Evolutionary conservation across 2,329 filamentous ascomycete species (phyloP).

Genomic region (Fusarium verticillioides): DNA sequence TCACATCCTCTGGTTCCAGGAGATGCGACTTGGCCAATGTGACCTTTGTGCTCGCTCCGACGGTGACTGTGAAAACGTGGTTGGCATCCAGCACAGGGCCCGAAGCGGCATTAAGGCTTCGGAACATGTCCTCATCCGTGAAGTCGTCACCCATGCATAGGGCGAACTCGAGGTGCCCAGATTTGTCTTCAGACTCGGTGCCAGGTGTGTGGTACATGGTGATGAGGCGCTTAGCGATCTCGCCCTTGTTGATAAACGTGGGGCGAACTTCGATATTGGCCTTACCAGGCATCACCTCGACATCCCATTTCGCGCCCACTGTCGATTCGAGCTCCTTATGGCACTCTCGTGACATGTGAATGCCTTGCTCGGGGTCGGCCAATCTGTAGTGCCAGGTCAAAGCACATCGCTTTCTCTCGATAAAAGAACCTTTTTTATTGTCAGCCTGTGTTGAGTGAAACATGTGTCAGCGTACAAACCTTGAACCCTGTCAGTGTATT

Average conservation of each 20-base stretch:
- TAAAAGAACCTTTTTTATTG: conserved; percentile 76
- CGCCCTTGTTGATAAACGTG: conserved; percentile 97
- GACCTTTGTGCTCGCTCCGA: conserved; percentile 91
- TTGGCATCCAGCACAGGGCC: conserved; percentile 65
- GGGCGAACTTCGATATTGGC: conserved; percentile 97
- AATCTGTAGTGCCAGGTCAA: conserved; percentile 97
- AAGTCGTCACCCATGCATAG: conserved; percentile 95
- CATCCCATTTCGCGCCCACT: conserved; percentile 83
- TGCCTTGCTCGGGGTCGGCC: conserved; percentile 85
- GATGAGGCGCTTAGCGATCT: conserved; percentile 88
- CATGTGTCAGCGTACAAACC: conserved; percentile 62
- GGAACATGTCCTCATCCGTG: conserved; percentile 98
- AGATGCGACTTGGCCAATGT: conserved; percentile 92
- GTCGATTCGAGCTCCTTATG: conserved; percentile 82
- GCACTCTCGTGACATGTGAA: conserved; percentile 82
- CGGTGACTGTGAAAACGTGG: conserved; percentile 89
- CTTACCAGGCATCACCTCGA: conserved; percentile 97
- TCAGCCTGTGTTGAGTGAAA: conserved; percentile 3
- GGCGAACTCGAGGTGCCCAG: conserved; percentile 79
- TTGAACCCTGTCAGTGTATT: conserved; percentile 86
- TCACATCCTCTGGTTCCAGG: conserved; percentile 87
- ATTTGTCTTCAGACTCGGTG: conserved; percentile 57
- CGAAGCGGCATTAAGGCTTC: conserved; percentile 73
- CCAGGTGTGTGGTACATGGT: conserved; percentile 71
- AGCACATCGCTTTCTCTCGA: conserved; percentile 93